Percentiles rank a stretch among this genome's conserved stretches.
phyloP scores from a whole-genome alignment of 2,329 filamentous ascomycete genomes.

The Botrytis fragariae region DNA sequence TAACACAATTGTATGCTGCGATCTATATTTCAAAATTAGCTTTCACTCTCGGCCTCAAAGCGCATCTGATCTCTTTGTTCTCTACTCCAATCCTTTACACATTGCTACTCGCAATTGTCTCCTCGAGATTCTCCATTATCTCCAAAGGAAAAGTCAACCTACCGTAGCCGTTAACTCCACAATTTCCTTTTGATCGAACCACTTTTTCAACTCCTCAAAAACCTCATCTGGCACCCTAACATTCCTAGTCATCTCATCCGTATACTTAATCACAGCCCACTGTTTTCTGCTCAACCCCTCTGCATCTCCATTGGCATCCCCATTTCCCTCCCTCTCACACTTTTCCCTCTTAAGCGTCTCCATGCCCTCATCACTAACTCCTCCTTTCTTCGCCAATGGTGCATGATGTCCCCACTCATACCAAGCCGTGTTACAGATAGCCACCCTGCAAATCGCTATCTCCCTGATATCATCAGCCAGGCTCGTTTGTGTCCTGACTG shows the following conservation, averaged over 20 bases:
- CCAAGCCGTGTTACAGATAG: constrained; percentile 75
- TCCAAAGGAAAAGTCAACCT: constrained; percentile 20
- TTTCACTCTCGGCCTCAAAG: not conserved
- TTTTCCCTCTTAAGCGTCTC: constrained; percentile 26
- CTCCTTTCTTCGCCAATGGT: constrained; percentile 48
- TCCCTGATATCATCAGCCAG: constrained; percentile 62
- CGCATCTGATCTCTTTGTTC: not conserved
- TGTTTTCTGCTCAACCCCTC: constrained; percentile 55
- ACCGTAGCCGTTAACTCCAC: constrained; percentile 76
- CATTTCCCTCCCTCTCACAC: constrained; percentile 25
- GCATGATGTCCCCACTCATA: constrained; percentile 84
- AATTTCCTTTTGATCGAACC: constrained; percentile 68
- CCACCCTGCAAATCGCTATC: constrained; percentile 77
- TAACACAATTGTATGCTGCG: constrained; percentile 82
- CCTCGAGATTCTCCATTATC: not conserved
- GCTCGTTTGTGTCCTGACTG: constrained; percentile 53
- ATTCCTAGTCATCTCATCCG: constrained; percentile 79
- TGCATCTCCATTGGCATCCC: constrained; percentile 37
- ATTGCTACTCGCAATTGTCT: not conserved
- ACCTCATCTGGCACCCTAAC: constrained; percentile 67
- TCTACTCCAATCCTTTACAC: not conserved
- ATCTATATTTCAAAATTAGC: constrained; percentile 41
- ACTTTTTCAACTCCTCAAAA: constrained; percentile 59
- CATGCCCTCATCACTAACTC: constrained; percentile 35
- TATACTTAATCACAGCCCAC: constrained; percentile 68